Percentiles rank a stretch among this genome's conserved stretches.
phyloP scores from a whole-genome alignment of 345 rosid genomes.

The Cardiospermum halicacabum region DNA sequence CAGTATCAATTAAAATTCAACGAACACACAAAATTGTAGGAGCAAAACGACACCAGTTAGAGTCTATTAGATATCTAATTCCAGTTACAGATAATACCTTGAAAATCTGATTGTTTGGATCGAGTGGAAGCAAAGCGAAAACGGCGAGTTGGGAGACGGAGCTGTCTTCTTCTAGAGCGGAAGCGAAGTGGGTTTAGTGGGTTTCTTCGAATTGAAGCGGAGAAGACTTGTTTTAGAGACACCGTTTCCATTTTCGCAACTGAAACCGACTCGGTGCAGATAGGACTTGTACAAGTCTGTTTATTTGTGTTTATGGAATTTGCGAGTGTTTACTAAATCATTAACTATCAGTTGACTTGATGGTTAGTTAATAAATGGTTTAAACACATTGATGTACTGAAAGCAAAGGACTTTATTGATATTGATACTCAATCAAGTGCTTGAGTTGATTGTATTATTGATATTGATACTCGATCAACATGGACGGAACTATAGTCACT shows the following conservation, averaged over 20 bases:
- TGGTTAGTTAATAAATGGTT: no score
- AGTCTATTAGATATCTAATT: not conserved
- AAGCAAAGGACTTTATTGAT: no score
- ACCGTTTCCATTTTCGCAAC: slow-evolving; percentile 21
- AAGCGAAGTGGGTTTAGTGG: slow-evolving; percentile 13
- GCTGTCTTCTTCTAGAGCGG: slow-evolving; percentile 8
- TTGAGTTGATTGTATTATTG: no score
- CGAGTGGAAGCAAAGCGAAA: slow-evolving; percentile 21
- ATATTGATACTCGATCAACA: no score
- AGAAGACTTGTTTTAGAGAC: slow-evolving; percentile 14
- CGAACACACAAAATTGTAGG: not conserved
- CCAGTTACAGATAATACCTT: slow-evolving; percentile 26
- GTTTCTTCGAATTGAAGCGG: slow-evolving; percentile 18
- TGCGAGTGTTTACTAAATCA: no score
- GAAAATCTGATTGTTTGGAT: slow-evolving; percentile 39
- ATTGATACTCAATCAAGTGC: no score
- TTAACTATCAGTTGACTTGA: no score
- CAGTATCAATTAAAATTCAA: not conserved
- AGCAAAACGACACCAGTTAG: not conserved
- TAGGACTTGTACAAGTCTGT: no score
- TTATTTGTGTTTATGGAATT: no score
- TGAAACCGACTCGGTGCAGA: no score
- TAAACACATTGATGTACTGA: no score
- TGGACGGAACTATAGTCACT: no score
- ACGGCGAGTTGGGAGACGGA: slow-evolving; percentile 16